Percentiles rank a stretch among this genome's conserved stretches.
These are phyloP conservation scores for Panaeolus cyanescens DNA, from an alignment of 768 basidiomycete genomes.

Conservation along the genomic window DNA sequence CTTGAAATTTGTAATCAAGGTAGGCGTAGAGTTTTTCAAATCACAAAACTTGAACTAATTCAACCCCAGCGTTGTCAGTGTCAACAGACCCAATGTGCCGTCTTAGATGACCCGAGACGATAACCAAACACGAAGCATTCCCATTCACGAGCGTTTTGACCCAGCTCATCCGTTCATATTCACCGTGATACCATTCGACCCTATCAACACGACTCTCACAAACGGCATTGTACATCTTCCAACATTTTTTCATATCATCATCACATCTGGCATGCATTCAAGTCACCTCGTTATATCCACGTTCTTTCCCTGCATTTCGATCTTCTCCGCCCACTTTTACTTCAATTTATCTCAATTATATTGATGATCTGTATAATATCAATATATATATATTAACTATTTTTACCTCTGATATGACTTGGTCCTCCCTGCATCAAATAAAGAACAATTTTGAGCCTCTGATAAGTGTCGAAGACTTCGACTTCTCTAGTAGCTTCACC, in stretches of 20 bases:
- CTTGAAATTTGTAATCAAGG: background rate
- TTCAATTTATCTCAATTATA: background rate
- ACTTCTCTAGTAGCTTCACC: too few species aligned
- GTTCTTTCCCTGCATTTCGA: background rate
- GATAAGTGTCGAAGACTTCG: too few species aligned
- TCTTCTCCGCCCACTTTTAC: background rate
- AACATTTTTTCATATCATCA: background rate
- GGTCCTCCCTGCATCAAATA: background rate
- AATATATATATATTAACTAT: background rate
- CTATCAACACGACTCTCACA: background rate
- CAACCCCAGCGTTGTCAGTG: too few species aligned
- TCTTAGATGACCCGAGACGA: too few species aligned
- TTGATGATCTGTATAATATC: conserved; percentile 1
- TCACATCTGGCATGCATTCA: background rate
- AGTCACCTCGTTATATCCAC: background rate
- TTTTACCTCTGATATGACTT: background rate
- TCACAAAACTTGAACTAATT: background rate
- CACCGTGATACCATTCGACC: background rate
- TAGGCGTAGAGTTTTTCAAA: background rate
- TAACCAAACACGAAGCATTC: background rate
- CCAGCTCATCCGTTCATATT: too few species aligned
- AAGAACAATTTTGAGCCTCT: too few species aligned
- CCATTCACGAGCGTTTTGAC: background rate
- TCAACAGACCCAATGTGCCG: too few species aligned
- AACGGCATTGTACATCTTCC: background rate